Base-by-base conservation (phyloP, 495 filamentous ascomycete genomes). In the Hamigera avellanea region DNA sequence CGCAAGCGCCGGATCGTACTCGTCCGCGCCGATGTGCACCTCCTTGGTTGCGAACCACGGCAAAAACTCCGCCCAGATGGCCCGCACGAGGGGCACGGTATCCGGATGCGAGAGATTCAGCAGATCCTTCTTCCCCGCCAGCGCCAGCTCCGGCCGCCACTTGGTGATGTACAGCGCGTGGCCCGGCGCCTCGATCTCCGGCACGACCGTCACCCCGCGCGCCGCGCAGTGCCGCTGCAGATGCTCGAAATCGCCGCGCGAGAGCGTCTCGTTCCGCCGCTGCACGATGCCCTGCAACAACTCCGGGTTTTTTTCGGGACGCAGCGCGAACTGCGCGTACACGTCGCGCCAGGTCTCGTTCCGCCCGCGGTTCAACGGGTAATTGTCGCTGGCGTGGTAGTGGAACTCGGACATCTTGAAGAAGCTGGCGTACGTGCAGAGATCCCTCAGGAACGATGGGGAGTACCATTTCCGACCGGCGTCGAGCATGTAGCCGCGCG, bases 321-420 rank as follows among this genome's bases (percentile, higher is more conserved):
- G 61, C n/a, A n/a, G n/a, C n/a, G n/a, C n/a, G 40, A 73, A 72
- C 6, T 60, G 45, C 19, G 69, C 62, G 18, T 67, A 66, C 17
- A 70, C 37, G 0, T 54, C 33, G 26, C 70, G 41, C 2, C 57
- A 61, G 14, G 45, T 43, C 39, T 69, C 54, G n/a, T 50, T 49
- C 0, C 59, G 45, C 17, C 51, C 50, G 7, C 57, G 32, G 42
- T 64, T 69, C 35, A 66, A 61, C 39, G 56, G 57, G 14, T 69
- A 45, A 34, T 69, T 72, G 40, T 73, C 68, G 46, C 66, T 70
- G 1, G 72, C 52, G 42, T 73, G 69, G 2, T 72, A 8, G 31
- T 73, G 69, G 39, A 73, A 67, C 2, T 51, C 62, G 42, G 72
- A 72, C 37, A 72, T 67, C 43, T 73, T 73, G 56, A 70, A 73